Conservation (phyloP, 2,329 filamentous ascomycete species). For the Aspergillus tamarii region DNA sequence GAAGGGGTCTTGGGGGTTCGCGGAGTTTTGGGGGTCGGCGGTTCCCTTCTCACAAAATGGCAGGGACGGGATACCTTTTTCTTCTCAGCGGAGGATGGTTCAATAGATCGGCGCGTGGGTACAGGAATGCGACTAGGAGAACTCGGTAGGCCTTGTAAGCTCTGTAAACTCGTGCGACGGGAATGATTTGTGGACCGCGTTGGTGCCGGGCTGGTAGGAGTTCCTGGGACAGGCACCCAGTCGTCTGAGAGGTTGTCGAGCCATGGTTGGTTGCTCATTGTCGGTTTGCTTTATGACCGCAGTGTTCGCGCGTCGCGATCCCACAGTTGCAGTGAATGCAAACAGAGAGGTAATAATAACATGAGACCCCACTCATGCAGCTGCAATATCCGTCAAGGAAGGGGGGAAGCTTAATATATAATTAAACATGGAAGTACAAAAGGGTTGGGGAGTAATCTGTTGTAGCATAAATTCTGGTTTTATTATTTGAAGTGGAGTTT, state of each 20-base stretch:
- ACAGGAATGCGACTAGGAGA: slow-evolving; percentile 45
- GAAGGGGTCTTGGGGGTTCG: slow-evolving; percentile 35
- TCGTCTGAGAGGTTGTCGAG: slow-evolving; percentile 49
- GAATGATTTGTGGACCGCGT: slow-evolving; percentile 27
- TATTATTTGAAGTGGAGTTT: slow-evolving; percentile 21
- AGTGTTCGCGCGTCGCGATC: slow-evolving; percentile 24
- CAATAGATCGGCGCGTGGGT: slow-evolving; percentile 37
- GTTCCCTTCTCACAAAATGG: slow-evolving; percentile 36
- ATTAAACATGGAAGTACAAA: neutral
- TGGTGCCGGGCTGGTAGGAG: slow-evolving; percentile 37
- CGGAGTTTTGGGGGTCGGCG: slow-evolving; percentile 38
- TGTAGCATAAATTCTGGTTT: slow-evolving; percentile 8
- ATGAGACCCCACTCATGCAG: slow-evolving; percentile 18
- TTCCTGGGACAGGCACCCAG: slow-evolving; percentile 44
- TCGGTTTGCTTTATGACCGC: slow-evolving; percentile 16
- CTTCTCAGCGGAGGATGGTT: slow-evolving; percentile 33
- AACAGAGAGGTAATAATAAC: slow-evolving; percentile 20
- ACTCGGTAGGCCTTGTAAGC: slow-evolving; percentile 11
- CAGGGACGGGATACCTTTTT: slow-evolving; percentile 40
- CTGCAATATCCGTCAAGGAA: slow-evolving; percentile 10
- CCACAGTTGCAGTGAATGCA: slow-evolving; percentile 22
- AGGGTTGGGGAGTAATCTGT: neutral
- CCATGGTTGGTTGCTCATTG: slow-evolving; percentile 45
- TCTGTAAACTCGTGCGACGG: slow-evolving; percentile 32
- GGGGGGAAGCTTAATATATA: slow-evolving; percentile 7